Percentiles rank a stretch among this genome's conserved stretches.
Conservation (phyloP, 495 filamentous ascomycete genomes). For the Xylaria scruposa region DNA sequence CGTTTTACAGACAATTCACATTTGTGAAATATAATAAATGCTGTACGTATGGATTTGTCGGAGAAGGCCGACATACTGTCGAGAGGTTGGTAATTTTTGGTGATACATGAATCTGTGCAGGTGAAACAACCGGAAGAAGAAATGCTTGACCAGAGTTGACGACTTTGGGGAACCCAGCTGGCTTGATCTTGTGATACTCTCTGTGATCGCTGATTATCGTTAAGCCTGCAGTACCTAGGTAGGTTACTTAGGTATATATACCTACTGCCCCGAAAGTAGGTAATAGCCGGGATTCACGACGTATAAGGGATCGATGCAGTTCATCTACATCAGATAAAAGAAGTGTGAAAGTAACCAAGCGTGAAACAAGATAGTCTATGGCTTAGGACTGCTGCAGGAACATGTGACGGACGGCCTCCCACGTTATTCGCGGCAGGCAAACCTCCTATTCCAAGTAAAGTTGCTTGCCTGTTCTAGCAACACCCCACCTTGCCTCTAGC, state of each 20-base stretch:
- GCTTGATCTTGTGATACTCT: background rate
- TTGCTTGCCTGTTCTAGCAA: constrained; percentile 20
- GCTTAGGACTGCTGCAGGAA: background rate
- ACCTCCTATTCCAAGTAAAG: background rate
- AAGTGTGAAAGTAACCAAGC: too few relatives aligned
- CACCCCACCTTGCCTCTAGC: constrained; percentile 2
- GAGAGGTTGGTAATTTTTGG: constrained; percentile 2
- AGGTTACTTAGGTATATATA: too few relatives aligned
- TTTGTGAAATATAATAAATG: background rate
- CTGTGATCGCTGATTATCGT: background rate
- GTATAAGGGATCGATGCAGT: too few relatives aligned
- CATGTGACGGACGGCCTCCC: background rate
- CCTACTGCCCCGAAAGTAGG: too few relatives aligned
- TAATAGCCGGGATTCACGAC: background rate
- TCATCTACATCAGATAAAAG: too few relatives aligned
- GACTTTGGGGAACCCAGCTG: background rate
- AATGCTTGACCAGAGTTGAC: background rate
- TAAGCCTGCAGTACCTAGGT: background rate
- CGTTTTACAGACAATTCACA: background rate
- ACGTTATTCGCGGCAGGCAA: background rate
- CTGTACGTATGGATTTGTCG: background rate
- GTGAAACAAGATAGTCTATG: too few relatives aligned
- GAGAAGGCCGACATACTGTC: background rate
- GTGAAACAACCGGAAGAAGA: background rate
- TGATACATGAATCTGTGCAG: background rate